Conservation (phyloP, 2,329 filamentous ascomycete species). For the Sclerotinia spermophila region DNA sequence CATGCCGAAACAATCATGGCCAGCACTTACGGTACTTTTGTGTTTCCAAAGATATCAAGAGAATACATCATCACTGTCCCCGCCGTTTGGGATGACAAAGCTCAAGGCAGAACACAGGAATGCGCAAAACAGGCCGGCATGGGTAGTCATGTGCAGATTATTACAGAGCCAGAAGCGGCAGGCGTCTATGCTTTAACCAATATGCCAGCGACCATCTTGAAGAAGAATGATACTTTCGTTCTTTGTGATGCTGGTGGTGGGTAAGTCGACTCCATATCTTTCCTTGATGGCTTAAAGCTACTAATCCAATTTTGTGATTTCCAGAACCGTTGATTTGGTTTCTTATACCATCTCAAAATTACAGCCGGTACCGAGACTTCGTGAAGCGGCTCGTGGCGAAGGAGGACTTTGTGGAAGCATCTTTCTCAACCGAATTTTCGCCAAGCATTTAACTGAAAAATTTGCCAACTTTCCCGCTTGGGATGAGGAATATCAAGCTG, state of each 20-base stretch:
- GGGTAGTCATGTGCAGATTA: slow-evolving; percentile 3
- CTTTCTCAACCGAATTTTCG: slow-evolving; percentile 11
- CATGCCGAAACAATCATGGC: neutral
- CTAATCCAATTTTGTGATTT: no score
- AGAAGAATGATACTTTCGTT: neutral
- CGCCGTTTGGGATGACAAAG: slow-evolving; percentile 10
- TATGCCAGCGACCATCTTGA: neutral
- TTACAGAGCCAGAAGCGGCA: slow-evolving; percentile 9
- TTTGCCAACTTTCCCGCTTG: neutral
- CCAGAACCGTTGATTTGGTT: neutral
- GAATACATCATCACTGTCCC: slow-evolving; percentile 14
- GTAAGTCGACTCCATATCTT: neutral
- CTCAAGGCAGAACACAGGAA: neutral
- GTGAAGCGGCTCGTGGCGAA: neutral
- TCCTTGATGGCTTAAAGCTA: neutral
- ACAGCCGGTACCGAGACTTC: neutral
- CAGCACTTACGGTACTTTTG: neutral
- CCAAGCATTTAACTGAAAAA: neutral
- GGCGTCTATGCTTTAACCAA: neutral
- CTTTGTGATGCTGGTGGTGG: slow-evolving; percentile 2
- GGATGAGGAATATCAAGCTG: neutral
- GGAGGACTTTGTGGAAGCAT: slow-evolving; percentile 10
- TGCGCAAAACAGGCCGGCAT: slow-evolving; percentile 9
- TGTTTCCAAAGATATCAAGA: neutral
- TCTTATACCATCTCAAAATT: slow-evolving; percentile 7